Evolutionary conservation across 768 basidiomycete genomes (phyloP), one percentile per base, ranked within the genome.

Genomic region (Tephrocybe sp.): DNA sequence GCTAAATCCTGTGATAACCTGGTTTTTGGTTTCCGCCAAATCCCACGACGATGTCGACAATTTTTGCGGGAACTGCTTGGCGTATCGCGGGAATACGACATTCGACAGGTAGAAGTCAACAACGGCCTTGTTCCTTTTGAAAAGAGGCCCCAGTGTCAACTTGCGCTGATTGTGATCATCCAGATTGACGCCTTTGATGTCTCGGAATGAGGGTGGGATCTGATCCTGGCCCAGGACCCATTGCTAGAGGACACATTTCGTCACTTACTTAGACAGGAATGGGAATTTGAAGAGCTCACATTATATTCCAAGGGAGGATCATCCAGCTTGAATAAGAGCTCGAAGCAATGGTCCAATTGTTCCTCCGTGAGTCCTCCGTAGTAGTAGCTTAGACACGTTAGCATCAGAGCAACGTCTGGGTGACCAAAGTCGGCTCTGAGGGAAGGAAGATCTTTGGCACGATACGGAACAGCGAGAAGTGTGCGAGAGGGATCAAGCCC

Each of bases 1-100:
- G 44, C 78, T 81, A 54, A 83, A 83, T 3, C 78, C 79, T 0
- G 79, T 80, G 1, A 68, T 77, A 11, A 68, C 23, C 18, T 68
- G 54, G 9, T 23, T 26, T 40, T 68, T 76, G 2, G 47, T 51
- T 45, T 75, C 73, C 0, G 75, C 78, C 32, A 82, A 61, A 65
- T 83, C 81, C 81, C 80, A 82, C 0, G 71, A 72, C 2, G 74
- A 77, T 10, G 79, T 75, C 2, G 74, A 57, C n/a, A 82, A 62
- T 54, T 78, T 81, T 8, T 55, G 45, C 1, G 69, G 70, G 52
- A 80, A 83, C 23, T 77, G 71, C 42, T 75, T 79, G 0, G 75
- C 78, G 39, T 73, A 72, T 30, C 68, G 74, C 4, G 80, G 80
- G 50, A 83, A 79, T 3, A 83, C 79, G 0, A 76, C 58, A 10